Conservation (phyloP, 2,329 filamentous ascomycete species). For the Aspergillus uvarum region DNA sequence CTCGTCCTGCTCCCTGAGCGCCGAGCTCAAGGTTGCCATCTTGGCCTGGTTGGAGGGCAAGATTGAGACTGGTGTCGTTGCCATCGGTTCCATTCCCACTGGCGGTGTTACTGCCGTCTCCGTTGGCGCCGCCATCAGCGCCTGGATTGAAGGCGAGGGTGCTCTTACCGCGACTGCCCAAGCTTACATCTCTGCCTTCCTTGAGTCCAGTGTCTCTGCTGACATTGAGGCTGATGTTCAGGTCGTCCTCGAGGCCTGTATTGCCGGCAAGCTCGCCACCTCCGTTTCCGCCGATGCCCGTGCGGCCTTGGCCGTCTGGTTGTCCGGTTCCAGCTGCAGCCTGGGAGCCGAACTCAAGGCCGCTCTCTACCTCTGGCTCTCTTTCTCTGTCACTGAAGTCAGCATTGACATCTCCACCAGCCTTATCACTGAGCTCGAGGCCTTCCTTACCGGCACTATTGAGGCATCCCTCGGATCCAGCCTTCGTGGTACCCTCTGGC, state of each 20-base stretch:
- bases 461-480: constrained; percentile 29
- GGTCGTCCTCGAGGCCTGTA: constrained; percentile 30
- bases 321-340: constrained; percentile 31
- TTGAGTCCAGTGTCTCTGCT: constrained; percentile 28
- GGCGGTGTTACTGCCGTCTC: constrained; percentile 33
- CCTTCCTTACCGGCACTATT: constrained; percentile 33
- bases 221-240: constrained; percentile 31
- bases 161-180: constrained; percentile 29
- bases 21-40: constrained; percentile 31
- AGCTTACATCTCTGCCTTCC: constrained; percentile 35
- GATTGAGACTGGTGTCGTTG: constrained; percentile 27
- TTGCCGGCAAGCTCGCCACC: constrained; percentile 30
- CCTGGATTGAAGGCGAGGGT: constrained; percentile 32
- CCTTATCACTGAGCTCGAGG: constrained; percentile 30
- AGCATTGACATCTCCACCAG: constrained; percentile 28
- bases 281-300: constrained; percentile 30
- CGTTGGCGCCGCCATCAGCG: constrained; percentile 33
- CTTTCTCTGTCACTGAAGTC: constrained; percentile 27
- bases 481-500: constrained; percentile 33
- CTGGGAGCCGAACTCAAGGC: constrained; percentile 40
- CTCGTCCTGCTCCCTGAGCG: constrained; percentile 28
- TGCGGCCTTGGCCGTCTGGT: constrained; percentile 34
- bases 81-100: constrained; percentile 28
- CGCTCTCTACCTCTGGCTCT: constrained; percentile 38
- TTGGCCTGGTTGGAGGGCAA: constrained; percentile 35